Evolutionary conservation across 129 eudicot species (phyloP).

Genomic region (Flaveria sonorensis): DNA sequence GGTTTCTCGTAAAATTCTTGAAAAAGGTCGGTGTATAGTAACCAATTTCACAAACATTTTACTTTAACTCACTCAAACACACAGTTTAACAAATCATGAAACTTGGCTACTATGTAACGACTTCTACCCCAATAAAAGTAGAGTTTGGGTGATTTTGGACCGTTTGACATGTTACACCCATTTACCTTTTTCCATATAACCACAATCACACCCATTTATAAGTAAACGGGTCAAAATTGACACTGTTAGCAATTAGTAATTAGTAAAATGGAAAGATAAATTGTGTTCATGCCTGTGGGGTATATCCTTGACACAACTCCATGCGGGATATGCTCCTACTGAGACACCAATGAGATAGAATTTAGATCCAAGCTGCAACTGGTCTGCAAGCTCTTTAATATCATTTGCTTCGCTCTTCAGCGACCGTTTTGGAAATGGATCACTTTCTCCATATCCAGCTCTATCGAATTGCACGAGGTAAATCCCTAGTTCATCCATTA

Average conservation of each 20-base stretch:
- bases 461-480: constrained; percentile 73
- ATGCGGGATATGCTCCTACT: constrained; percentile 76
- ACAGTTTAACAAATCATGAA: not conserved
- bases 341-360: constrained; percentile 89
- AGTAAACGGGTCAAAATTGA: constrained; percentile 9
- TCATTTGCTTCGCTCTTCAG: constrained; percentile 81
- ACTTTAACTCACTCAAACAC: not conserved
- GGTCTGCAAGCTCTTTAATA: constrained; percentile 91
- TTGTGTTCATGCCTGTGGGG: constrained; percentile 68
- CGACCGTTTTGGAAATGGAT: constrained; percentile 81
- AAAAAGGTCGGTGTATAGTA: not conserved
- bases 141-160: not conserved
- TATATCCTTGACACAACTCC: constrained; percentile 81
- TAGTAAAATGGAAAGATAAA: constrained; percentile 4
- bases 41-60: not conserved
- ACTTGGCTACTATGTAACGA: too few species aligned
- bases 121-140: not conserved
- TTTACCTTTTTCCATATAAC: not conserved
- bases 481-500: constrained; percentile 71
- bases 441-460: constrained; percentile 99
- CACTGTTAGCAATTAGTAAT: not conserved
- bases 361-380: constrained; percentile 66
- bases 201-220: not conserved
- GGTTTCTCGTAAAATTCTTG: not conserved
- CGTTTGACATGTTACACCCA: not conserved